Conservation (phyloP, 2,329 filamentous ascomycete genomes). For the Boeremia lycopersici region DNA sequence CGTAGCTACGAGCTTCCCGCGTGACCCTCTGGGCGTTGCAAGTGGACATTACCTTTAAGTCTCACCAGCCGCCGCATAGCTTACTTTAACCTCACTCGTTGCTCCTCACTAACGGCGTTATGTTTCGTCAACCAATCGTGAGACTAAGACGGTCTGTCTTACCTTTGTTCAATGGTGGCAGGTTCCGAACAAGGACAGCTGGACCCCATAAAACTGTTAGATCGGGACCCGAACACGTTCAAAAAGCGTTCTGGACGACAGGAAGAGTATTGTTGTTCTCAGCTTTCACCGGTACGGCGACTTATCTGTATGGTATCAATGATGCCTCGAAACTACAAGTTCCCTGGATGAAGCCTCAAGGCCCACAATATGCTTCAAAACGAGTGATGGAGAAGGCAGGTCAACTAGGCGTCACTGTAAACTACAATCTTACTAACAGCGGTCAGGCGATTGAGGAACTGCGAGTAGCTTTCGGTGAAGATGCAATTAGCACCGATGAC, state of each 20-base stretch:
- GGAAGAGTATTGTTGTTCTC: constrained; percentile 56
- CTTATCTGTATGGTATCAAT: constrained; percentile 58
- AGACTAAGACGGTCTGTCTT: constrained; percentile 38
- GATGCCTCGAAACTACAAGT: constrained; percentile 38
- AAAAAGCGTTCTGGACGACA: constrained; percentile 54
- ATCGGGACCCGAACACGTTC: constrained; percentile 22
- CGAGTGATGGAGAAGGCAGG: constrained; percentile 58
- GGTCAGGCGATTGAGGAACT: constrained; percentile 63
- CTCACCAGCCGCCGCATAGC: constrained; percentile 20
- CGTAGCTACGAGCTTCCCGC: constrained; percentile 24
- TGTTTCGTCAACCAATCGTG: constrained; percentile 42
- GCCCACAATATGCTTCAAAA: constrained; percentile 56
- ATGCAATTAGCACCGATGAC: constrained; percentile 67
- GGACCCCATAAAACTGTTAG: constrained; percentile 33
- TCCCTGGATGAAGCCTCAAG: constrained; percentile 32
- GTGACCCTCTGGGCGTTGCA: constrained; percentile 34
- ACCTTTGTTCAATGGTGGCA: constrained; percentile 37
- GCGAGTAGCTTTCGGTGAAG: constrained; percentile 58
- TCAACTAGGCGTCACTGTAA: background rate
- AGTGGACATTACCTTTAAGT: constrained; percentile 26
- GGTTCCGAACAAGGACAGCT: constrained; percentile 32
- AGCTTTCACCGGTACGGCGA: constrained; percentile 57
- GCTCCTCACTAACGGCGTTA: constrained; percentile 20
- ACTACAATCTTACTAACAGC: constrained; percentile 5
- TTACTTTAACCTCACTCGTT: constrained; percentile 20